Evolutionary conservation across 1,284 basidiomycete genomes (phyloP).

Genomic region (Malassezia equina): DNA sequence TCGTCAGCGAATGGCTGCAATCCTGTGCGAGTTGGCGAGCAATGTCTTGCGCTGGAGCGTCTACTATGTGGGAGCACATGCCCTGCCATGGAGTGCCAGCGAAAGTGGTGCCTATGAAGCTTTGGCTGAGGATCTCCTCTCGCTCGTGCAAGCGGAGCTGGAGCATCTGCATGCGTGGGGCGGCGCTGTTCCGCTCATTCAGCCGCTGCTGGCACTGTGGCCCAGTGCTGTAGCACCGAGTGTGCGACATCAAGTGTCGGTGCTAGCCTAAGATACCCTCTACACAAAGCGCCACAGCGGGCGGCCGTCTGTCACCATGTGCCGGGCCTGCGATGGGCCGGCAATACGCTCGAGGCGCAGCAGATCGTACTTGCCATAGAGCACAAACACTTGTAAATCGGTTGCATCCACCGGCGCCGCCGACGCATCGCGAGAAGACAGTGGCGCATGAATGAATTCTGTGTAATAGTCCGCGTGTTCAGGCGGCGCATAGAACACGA

Average conservation of each 20-base stretch:
- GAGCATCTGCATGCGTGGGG: neutral
- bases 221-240: neutral
- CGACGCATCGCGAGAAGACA: slow-evolving; percentile 52
- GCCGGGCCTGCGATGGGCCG: slow-evolving; percentile 43
- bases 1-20: neutral
- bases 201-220: neutral
- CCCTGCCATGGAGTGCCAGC: slow-evolving; percentile 4
- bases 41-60: slow-evolving; percentile 9
- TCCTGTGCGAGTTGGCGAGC: neutral
- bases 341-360: slow-evolving; percentile 72
- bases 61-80: slow-evolving; percentile 8
- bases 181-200: neutral
- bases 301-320: slow-evolving; percentile 31
- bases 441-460: slow-evolving; percentile 75
- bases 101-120: slow-evolving; percentile 1
- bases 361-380: slow-evolving; percentile 81
- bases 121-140: neutral
- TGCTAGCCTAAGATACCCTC: neutral
- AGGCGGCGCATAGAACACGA: slow-evolving; percentile 85
- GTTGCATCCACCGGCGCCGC: slow-evolving; percentile 52
- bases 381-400: slow-evolving; percentile 56
- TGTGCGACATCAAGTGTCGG: neutral
- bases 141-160: neutral
- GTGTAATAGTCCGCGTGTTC: slow-evolving; percentile 83
- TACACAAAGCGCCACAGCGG: slow-evolving; percentile 36